These are phyloP conservation scores for Boletus tomentosulus DNA, from an alignment of 768 basidiomycete genomes.

Conservation along the genomic window DNA sequence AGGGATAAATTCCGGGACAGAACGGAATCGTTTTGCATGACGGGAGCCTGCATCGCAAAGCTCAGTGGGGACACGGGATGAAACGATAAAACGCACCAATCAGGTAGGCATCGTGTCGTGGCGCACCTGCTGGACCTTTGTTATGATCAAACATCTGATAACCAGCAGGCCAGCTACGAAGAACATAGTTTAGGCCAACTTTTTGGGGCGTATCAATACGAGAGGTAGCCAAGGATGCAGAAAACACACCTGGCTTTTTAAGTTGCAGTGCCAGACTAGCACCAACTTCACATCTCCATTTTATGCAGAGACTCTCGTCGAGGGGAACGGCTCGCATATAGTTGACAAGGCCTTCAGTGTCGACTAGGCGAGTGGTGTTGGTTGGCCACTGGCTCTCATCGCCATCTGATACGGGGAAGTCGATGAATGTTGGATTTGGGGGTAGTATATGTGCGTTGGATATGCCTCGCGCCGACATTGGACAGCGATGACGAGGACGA, in stretches of 20 bases:
- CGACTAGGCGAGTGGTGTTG: conserved; percentile 50
- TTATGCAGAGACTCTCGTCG: conserved; percentile 48
- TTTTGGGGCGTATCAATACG: not conserved
- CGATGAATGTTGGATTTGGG: conserved; percentile 49
- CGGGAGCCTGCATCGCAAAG: conserved; percentile 34
- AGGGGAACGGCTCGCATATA: conserved; percentile 55
- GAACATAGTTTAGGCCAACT: conserved; percentile 55
- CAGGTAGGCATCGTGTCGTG: conserved; percentile 76
- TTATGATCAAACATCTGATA: conserved; percentile 76
- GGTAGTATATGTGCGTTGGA: conserved; percentile 37
- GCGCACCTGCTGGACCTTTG: conserved; percentile 50
- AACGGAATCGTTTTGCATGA: conserved; percentile 58
- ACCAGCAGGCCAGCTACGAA: conserved; percentile 59
- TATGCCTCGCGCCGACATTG: conserved; percentile 22
- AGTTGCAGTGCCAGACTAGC: conserved; percentile 40
- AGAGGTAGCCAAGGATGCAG: not conserved
- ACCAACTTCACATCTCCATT: conserved; percentile 53
- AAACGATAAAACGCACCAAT: conserved; percentile 46
- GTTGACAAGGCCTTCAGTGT: conserved; percentile 64
- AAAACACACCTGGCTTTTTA: conserved; percentile 45
- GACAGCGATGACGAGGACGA: not conserved
- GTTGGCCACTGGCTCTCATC: conserved; percentile 49
- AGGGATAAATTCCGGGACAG: conserved; percentile 80
- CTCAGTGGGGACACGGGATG: not conserved
- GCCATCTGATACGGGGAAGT: conserved; percentile 64